Evolutionary conservation across 441 rosid species (phyloP).

Genomic region (Erodium trifolium): DNA sequence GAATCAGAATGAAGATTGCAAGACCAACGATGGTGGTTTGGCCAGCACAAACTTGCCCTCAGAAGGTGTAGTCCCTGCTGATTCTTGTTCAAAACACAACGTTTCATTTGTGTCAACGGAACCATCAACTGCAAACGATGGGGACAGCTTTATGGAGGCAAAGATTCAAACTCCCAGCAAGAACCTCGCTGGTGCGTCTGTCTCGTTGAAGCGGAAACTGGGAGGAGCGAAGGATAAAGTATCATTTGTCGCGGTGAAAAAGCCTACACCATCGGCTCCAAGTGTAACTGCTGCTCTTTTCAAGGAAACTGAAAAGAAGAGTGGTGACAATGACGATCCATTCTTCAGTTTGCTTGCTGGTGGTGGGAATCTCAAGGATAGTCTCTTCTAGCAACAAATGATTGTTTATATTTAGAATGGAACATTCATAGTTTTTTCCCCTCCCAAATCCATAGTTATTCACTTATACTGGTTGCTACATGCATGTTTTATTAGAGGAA

Average conservation of each 20-base stretch:
- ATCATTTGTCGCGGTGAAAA: conserved; percentile 56
- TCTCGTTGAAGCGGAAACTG: conserved; percentile 15
- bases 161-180: conserved; percentile 15
- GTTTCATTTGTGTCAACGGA: too few species aligned
- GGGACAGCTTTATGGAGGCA: conserved; percentile 12
- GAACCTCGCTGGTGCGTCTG: conserved; percentile 3
- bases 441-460: too few species aligned
- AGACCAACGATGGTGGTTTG: background rate
- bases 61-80: too few species aligned
- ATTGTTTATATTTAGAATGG: background rate
- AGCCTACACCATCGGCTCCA: conserved; percentile 25
- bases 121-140: background rate
- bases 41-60: too few species aligned
- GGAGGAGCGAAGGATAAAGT: conserved; percentile 28
- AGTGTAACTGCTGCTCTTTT: background rate
- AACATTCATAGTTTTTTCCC: background rate
- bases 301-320: background rate
- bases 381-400: background rate
- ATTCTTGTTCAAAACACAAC: too few species aligned
- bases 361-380: background rate
- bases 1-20: conserved; percentile 13
- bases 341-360: conserved; percentile 4
- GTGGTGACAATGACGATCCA: background rate
- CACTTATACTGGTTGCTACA: too few species aligned
- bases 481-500: too few species aligned